These are phyloP conservation scores for Umbelopsis isabellina DNA, from an alignment of 192 early-diverging fungal genomes.

Conservation along the genomic window DNA sequence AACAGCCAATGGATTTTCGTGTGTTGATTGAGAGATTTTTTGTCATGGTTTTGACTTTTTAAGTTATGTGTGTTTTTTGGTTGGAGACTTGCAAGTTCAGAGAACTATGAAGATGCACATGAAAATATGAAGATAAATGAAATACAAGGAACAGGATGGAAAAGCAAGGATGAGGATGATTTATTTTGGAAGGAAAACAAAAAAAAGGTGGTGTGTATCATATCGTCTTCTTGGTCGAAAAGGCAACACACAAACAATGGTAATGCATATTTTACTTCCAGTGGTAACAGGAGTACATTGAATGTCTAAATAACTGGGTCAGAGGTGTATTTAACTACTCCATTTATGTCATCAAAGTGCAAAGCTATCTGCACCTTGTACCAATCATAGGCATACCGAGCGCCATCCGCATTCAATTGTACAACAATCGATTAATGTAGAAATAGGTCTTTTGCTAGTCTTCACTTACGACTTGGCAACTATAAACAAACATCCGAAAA, in stretches of 20 bases:
- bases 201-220: too few relatives aligned
- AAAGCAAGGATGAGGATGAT: constrained; percentile 1
- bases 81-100: background rate
- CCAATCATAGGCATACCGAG: background rate
- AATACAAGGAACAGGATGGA: constrained; percentile 1
- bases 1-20: constrained; percentile 57
- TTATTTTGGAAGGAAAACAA: background rate
- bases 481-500: too few relatives aligned
- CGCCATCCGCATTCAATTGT: background rate
- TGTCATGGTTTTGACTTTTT: background rate
- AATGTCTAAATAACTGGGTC: background rate
- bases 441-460: too few relatives aligned
- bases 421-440: background rate
- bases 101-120: background rate
- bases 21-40: background rate
- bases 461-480: too few relatives aligned
- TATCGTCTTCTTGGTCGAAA: constrained; percentile 1
- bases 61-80: background rate
- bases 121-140: background rate
- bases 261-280: constrained; percentile 1
- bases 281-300: constrained; percentile 21
- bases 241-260: constrained; percentile 10
- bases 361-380: constrained; percentile 19
- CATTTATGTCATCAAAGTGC: background rate
- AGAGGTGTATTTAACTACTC: background rate